phyloP scores from a whole-genome alignment of 1,284 basidiomycete genomes.

The Trichosporon coremiiforme region DNA sequence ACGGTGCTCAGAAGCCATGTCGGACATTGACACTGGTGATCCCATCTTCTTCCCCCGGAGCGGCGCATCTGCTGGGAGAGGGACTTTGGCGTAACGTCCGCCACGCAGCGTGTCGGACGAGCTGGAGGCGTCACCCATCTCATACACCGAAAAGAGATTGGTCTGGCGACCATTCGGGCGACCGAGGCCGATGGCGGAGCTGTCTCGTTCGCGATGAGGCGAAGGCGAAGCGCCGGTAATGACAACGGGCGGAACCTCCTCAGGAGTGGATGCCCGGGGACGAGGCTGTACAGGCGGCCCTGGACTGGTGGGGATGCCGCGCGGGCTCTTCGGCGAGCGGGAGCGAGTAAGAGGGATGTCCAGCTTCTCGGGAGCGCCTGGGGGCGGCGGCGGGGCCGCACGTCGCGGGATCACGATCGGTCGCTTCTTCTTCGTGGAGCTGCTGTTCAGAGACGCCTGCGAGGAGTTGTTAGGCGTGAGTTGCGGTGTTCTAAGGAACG shows the following conservation, averaged over 20 bases:
- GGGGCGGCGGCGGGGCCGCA: constrained; percentile 41
- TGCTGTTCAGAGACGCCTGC: constrained; percentile 7
- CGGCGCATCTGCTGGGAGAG: not conserved
- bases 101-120: constrained; percentile 6
- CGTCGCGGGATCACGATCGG: constrained; percentile 44
- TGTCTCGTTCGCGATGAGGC: not conserved
- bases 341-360: constrained; percentile 17
- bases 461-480: not conserved
- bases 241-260: constrained; percentile 14
- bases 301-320: constrained; percentile 4
- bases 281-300: not conserved
- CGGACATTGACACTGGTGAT: constrained; percentile 15
- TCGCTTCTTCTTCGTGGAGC: constrained; percentile 37
- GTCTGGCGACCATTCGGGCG: constrained; percentile 1
- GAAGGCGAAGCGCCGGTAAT: constrained; percentile 17
- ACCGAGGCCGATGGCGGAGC: not conserved
- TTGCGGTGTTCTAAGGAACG: not conserved
- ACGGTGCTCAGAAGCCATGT: constrained; percentile 2
- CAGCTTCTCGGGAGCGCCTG: constrained; percentile 26
- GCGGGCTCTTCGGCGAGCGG: not conserved
- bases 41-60: not conserved
- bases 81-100: not conserved
- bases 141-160: constrained; percentile 11
- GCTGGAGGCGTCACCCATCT: constrained; percentile 2
- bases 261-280: not conserved